phyloP scores from a whole-genome alignment of 495 filamentous ascomycete species.

The Polyplosphaeria fusca region DNA sequence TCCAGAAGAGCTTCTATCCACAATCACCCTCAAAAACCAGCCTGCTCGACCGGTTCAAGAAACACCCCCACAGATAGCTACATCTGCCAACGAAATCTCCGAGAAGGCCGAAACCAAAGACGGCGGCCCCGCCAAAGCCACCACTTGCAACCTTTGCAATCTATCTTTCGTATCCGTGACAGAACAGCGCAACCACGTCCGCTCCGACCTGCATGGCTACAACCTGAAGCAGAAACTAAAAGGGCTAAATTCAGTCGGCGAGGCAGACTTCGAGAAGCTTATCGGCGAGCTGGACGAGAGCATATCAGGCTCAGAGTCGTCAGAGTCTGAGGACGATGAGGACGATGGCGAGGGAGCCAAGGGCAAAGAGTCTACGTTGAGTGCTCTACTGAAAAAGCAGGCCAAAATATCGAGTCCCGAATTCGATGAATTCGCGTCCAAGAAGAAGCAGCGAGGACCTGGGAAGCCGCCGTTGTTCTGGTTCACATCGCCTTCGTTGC shows the following conservation, averaged over 20 bases:
- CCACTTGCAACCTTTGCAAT: conserved; percentile 78
- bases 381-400: conserved; percentile 75
- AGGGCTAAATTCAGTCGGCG: conserved; percentile 63
- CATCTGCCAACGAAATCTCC: conserved; percentile 31
- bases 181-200: conserved; percentile 81
- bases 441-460: conserved; percentile 50
- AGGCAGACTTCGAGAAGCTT: conserved; percentile 78
- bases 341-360: conserved; percentile 47
- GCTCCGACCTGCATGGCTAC: conserved; percentile 90
- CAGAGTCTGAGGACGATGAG: conserved; percentile 51
- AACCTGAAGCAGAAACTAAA: conserved; percentile 87
- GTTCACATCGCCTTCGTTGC: conserved; percentile 73
- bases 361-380: conserved; percentile 59
- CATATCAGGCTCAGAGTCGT: conserved; percentile 75
- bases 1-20: conserved; percentile 69
- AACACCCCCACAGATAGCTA: background rate
- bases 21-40: conserved; percentile 48
- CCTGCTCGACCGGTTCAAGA: conserved; percentile 11
- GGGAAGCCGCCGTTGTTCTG: conserved; percentile 79
- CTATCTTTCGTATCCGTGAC: conserved; percentile 65
- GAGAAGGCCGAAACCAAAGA: conserved; percentile 41
- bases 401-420: conserved; percentile 62
- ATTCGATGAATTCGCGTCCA: conserved; percentile 44
- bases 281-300: conserved; percentile 83
- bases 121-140: conserved; percentile 56